phyloP scores from a whole-genome alignment of 768 basidiomycete species.

The Thelephora aurantiotincta region DNA sequence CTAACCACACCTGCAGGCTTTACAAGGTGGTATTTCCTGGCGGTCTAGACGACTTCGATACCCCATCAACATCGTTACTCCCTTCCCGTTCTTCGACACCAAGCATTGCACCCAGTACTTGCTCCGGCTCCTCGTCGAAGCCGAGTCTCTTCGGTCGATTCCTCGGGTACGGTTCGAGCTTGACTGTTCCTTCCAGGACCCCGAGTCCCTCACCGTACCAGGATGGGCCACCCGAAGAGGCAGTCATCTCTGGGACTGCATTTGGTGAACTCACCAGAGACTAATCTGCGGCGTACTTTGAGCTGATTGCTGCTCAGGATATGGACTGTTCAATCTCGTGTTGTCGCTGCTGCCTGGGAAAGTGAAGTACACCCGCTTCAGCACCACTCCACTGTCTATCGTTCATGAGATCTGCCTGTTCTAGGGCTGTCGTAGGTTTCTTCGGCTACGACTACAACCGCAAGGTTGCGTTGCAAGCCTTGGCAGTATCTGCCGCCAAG shows the following conservation, averaged over 20 bases:
- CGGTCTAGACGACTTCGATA: conserved; percentile 14
- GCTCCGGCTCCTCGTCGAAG: conserved; percentile 6
- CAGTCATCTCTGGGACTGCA: conserved; percentile 63
- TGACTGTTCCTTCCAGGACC: conserved; percentile 9
- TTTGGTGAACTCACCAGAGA: conserved; percentile 35
- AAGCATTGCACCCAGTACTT: conserved; percentile 11
- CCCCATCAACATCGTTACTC: conserved; percentile 13
- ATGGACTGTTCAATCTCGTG: conserved; percentile 58
- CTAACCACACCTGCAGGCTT: conserved; percentile 8
- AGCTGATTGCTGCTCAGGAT: conserved; percentile 9
- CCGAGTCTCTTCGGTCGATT: conserved; percentile 17
- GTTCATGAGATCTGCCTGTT: conserved; percentile 1
- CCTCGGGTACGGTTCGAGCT: conserved; percentile 6
- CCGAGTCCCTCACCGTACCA: conserved; percentile 3
- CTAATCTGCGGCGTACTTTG: not conserved
- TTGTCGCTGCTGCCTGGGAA: conserved; percentile 64
- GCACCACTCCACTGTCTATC: not conserved
- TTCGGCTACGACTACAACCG: conserved; percentile 67
- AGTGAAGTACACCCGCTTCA: conserved; percentile 33
- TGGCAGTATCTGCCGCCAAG: conserved; percentile 52
- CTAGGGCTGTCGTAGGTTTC: conserved; percentile 59
- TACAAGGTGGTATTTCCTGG: conserved; percentile 18
- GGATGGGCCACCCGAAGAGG: conserved; percentile 53
- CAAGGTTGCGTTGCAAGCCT: conserved; percentile 48
- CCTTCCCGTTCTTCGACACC: conserved; percentile 10